Percentiles rank a stretch among this genome's conserved stretches.
phyloP scores from a whole-genome alignment of 495 filamentous ascomycete species.

The Penicillium egyptiacum region DNA sequence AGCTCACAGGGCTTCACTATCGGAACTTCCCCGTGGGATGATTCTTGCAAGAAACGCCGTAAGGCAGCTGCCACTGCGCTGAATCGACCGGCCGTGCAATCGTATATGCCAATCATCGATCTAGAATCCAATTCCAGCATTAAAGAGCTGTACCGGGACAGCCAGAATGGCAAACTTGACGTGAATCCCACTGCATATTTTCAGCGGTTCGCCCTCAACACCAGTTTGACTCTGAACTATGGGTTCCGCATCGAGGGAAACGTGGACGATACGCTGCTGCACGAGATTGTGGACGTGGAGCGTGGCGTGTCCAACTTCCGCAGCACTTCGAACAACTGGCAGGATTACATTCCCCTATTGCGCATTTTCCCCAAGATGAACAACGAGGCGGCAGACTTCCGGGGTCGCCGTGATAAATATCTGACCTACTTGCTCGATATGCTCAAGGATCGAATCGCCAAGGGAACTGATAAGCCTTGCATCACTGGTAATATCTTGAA shows the following conservation, averaged over 20 bases:
- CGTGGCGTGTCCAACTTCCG: slow-evolving; percentile 63
- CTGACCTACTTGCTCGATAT: slow-evolving; percentile 58
- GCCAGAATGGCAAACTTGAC: slow-evolving; percentile 54
- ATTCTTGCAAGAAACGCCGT: slow-evolving; percentile 66
- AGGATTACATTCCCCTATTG: slow-evolving; percentile 66
- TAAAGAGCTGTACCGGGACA: slow-evolving; percentile 60
- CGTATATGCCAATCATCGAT: slow-evolving; percentile 73
- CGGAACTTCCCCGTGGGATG: slow-evolving; percentile 73
- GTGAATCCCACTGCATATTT: slow-evolving; percentile 66
- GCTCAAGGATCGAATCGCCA: slow-evolving; percentile 58
- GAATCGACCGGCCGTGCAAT: slow-evolving; percentile 64
- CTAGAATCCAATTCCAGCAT: slow-evolving; percentile 65
- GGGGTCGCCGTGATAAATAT: slow-evolving; percentile 56
- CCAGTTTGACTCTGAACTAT: slow-evolving; percentile 66
- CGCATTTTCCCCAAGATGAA: slow-evolving; percentile 57
- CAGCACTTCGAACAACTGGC: slow-evolving; percentile 68
- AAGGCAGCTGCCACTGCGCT: slow-evolving; percentile 71
- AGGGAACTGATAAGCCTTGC: slow-evolving; percentile 66
- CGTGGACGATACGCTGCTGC: slow-evolving; percentile 56
- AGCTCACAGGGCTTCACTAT: slow-evolving; percentile 71
- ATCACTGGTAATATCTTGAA: slow-evolving; percentile 69
- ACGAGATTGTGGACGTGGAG: slow-evolving; percentile 65
- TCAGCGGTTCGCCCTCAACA: slow-evolving; percentile 66
- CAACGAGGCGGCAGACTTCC: slow-evolving; percentile 53
- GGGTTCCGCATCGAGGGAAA: slow-evolving; percentile 62